A percentile compares a stretch with the other conserved stretches of the same genome.
These are phyloP conservation scores for Auriculariales sp. DNA, from an alignment of 768 basidiomycete species.

Conservation along the genomic window DNA sequence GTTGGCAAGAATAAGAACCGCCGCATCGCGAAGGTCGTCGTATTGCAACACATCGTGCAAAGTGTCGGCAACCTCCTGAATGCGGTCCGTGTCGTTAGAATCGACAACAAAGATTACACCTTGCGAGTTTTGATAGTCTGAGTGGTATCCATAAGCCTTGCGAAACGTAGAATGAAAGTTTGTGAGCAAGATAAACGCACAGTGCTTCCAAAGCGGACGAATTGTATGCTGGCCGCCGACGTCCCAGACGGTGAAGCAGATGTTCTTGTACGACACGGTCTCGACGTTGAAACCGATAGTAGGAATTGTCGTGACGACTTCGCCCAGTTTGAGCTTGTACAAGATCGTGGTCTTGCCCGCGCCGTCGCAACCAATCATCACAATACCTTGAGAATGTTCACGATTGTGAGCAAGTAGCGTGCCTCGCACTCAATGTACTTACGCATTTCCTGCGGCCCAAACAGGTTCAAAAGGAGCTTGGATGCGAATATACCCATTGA, in stretches of 20 bases:
- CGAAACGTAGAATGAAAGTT: background rate
- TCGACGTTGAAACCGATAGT: constrained; percentile 46
- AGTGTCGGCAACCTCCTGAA: constrained; percentile 37
- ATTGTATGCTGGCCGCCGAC: constrained; percentile 44
- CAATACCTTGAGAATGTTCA: too few species aligned
- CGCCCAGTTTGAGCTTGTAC: constrained; percentile 26
- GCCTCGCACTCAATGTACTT: too few species aligned
- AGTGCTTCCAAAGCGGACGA: constrained; percentile 31
- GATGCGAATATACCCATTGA: too few species aligned
- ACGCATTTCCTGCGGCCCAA: too few species aligned
- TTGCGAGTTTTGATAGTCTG: constrained; percentile 37
- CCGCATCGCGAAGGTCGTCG: constrained; percentile 27
- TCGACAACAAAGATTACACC: constrained; percentile 58
- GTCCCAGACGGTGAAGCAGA: constrained; percentile 48
- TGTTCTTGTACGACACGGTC: constrained; percentile 37
- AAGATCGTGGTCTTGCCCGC: constrained; percentile 34
- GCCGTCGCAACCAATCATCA: constrained; percentile 22
- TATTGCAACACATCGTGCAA: constrained; percentile 29
- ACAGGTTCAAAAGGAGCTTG: too few species aligned
- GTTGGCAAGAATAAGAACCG: constrained; percentile 20
- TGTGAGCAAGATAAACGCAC: constrained; percentile 14
- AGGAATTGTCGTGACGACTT: constrained; percentile 25
- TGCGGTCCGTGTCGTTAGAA: constrained; percentile 31
- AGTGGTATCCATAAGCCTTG: background rate
- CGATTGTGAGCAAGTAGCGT: too few species aligned